A percentile compares a stretch with the other conserved stretches of the same genome.
These are phyloP conservation scores for Juglanconis juglandina DNA, from an alignment of 2,329 filamentous ascomycete species.

Conservation along the genomic window DNA sequence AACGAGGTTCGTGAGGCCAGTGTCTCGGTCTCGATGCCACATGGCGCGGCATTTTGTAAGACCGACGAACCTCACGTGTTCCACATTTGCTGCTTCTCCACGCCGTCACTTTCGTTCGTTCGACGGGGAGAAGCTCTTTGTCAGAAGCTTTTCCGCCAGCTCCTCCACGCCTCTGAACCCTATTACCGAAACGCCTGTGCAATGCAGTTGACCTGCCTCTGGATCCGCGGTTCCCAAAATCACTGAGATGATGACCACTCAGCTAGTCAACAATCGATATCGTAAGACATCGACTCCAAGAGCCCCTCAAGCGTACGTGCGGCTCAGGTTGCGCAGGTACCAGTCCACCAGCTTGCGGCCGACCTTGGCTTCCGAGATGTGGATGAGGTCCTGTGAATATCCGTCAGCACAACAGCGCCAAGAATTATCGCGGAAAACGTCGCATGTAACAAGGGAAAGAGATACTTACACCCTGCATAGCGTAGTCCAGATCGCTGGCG, in stretches of 20 bases:
- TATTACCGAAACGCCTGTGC: constrained; percentile 35
- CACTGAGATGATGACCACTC: not conserved
- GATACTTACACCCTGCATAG: constrained; percentile 79
- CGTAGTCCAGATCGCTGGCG: constrained; percentile 94
- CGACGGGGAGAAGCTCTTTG: not conserved
- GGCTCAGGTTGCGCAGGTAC: constrained; percentile 95
- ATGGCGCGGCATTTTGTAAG: not conserved
- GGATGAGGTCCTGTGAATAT: constrained; percentile 74
- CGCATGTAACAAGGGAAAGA: not conserved
- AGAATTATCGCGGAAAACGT: constrained; percentile 8
- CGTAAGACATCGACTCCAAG: constrained; percentile 2
- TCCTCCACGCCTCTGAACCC: constrained; percentile 4
- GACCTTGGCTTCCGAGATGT: constrained; percentile 98
- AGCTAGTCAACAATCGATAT: not conserved
- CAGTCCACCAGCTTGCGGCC: constrained; percentile 96
- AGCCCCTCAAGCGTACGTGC: constrained; percentile 70
- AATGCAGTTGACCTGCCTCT: constrained; percentile 33
- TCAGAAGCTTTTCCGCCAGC: constrained; percentile 1
- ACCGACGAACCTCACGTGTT: too few relatives aligned
- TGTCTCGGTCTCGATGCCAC: constrained; percentile 1
- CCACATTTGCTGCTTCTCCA: not conserved
- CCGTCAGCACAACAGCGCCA: constrained; percentile 26
- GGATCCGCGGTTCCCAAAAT: constrained; percentile 23
- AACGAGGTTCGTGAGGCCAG: not conserved
- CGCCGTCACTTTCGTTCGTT: not conserved